phyloP scores from a whole-genome alignment of 345 rosid species.

The Linum tenue region DNA sequence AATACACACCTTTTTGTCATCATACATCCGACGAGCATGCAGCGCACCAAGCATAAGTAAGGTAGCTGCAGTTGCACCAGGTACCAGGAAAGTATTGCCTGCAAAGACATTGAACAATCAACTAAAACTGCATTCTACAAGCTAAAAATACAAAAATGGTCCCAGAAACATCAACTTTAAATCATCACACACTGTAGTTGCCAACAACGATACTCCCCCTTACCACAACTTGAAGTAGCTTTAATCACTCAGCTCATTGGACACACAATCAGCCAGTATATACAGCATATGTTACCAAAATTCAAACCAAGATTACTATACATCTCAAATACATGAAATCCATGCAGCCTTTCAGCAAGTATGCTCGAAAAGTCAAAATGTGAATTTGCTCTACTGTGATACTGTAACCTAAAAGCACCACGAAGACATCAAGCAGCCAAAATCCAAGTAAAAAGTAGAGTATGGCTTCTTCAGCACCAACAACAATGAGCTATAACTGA shows the following conservation, averaged over 20 bases:
- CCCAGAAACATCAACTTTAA: not conserved
- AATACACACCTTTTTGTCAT: conserved; percentile 62
- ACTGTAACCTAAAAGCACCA: not conserved
- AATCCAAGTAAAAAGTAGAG: not conserved
- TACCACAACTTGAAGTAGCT: not conserved
- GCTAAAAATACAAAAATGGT: not conserved
- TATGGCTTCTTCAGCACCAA: not conserved
- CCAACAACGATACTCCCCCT: no score
- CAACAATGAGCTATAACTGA: not conserved
- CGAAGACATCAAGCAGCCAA: no score
- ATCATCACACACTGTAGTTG: not conserved
- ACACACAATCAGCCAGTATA: not conserved
- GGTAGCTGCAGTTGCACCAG: conserved; percentile 89
- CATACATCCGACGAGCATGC: conserved; percentile 84
- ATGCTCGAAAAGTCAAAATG: not conserved
- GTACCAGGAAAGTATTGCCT: conserved; percentile 66
- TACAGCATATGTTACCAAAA: not conserved
- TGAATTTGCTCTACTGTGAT: not conserved
- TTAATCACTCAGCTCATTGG: not conserved
- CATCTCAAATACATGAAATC: not conserved
- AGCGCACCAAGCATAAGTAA: conserved; percentile 94
- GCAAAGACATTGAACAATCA: conserved; percentile 10
- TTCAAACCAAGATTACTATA: not conserved
- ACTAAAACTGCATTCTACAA: conserved; percentile 5
- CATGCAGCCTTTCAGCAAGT: not conserved